Percentiles rank a stretch among this genome's conserved stretches.
Conservation (phyloP, 352 stramenopile genomes). For the Pythium oligandrum region DNA sequence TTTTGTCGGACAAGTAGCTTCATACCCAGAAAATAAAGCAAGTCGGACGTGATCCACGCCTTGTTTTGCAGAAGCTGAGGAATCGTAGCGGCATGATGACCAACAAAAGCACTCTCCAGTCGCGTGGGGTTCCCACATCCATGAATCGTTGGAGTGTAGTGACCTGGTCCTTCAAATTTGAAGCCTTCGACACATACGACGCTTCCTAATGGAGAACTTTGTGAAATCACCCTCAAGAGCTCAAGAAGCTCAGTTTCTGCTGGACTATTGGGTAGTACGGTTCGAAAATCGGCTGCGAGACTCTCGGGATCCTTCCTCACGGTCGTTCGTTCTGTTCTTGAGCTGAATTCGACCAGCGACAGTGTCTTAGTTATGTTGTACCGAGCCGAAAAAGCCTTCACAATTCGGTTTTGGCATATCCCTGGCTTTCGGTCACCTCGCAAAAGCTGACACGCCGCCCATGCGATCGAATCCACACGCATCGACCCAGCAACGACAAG, state of each 20-base stretch:
- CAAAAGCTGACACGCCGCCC: constrained; percentile 8
- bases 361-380: constrained; percentile 13
- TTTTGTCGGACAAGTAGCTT: constrained; percentile 14
- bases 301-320: too few species aligned
- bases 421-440: constrained; percentile 5
- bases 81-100: constrained; percentile 4
- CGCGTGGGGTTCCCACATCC: constrained; percentile 7
- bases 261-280: not conserved
- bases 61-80: constrained; percentile 15
- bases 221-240: constrained; percentile 9
- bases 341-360: constrained; percentile 1
- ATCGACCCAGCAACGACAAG: constrained; percentile 3
- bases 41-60: constrained; percentile 15
- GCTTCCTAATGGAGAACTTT: not conserved
- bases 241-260: constrained; percentile 13
- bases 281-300: too few species aligned
- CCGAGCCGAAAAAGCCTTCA: not conserved
- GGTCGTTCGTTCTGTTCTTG: not conserved
- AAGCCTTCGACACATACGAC: constrained; percentile 16
- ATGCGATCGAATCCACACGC: constrained; percentile 9
- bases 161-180: constrained; percentile 3
- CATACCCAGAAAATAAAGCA: constrained; percentile 10
- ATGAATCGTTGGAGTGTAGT: constrained; percentile 9
- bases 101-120: constrained; percentile 8
- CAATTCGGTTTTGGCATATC: constrained; percentile 7